Base-by-base conservation (phyloP, 305 asterid species). In the Fraxinus baroniana region DNA sequence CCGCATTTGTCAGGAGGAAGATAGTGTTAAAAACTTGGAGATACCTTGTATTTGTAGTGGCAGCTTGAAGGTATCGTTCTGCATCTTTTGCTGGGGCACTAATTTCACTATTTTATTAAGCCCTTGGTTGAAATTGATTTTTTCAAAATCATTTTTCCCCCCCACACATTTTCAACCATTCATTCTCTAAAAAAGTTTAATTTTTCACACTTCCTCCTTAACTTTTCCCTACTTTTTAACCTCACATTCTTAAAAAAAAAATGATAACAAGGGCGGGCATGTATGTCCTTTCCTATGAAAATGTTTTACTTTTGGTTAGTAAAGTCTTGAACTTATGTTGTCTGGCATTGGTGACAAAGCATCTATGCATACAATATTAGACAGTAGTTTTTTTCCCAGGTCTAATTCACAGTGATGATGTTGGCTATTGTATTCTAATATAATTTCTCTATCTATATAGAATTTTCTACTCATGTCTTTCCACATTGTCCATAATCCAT, bases 1-100 rank as follows among this genome's bases (percentile, higher is more conserved):
- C 79, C 90, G 92, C 79, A 89, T 89, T 76, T 89, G 92, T 74
- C 92, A 89, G 82, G 92, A 89, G 81, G 92, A 89, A 81, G 92
- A 89, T 68, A 80, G 81, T 41, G 66, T 84, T 9, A 85, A 85
- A 71, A 88, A 86, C 80, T 81, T 89, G 84, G 92, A 89, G 84
- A 73, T 62, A 46, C 92, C 92, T 55, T 89, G 92, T 78, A 83
- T 85, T 73, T 89, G 92, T 82, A 86, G 78, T 82, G 92, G 92
- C 81, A 89, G 92, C 82, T 84, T 88, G 77, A 88, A 89, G 92
- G 92, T 88, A 83, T 30, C 22, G 20, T 70, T 32, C 10, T 32
- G 22, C 24, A 0, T 6, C 39, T 32, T 24, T 64, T 64, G 13
- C 35, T 64, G 35, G 73, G 33, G 73, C 73, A 41, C 49, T 64